A percentile compares a stretch with the other conserved stretches of the same genome.
phyloP scores from a whole-genome alignment of 108 stramenopile genomes.

The Nannochloropsis oceanica region DNA sequence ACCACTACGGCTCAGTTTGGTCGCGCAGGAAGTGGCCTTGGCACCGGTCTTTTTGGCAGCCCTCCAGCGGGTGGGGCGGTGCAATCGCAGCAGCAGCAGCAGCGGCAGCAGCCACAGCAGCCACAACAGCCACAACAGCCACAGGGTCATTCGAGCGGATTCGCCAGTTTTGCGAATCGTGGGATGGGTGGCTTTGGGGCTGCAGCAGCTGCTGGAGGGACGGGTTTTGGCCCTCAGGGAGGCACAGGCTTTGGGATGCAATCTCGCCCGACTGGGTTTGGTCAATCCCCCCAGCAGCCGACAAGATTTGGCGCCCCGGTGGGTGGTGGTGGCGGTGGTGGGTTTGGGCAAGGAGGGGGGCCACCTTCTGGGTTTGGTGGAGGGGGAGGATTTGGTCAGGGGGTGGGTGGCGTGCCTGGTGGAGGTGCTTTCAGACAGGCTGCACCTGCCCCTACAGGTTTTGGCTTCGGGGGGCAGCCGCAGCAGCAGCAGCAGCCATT shows the following conservation, averaged over 20 bases:
- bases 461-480: not conserved
- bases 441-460: not conserved
- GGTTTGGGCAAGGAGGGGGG: not conserved
- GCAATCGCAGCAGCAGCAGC: not conserved
- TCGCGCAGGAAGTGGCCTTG: not conserved
- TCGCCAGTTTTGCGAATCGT: not conserved
- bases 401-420: not conserved
- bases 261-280: not conserved
- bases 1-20: not conserved
- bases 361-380: not conserved
- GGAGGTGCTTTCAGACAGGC: not conserved
- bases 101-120: not conserved
- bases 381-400: not conserved
- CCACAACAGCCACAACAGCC: not conserved
- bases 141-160: not conserved
- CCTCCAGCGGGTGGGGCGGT: not conserved
- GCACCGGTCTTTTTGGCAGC: not conserved
- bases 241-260: not conserved
- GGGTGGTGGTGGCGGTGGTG: not conserved
- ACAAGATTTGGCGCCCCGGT: not conserved
- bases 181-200: not conserved
- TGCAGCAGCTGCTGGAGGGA: not conserved
- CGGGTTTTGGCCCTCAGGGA: not conserved
- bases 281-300: not conserved
- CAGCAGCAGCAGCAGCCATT: not conserved